Evolutionary conservation across 768 basidiomycete species (phyloP).

Genomic region (Lactarius trivialis): DNA sequence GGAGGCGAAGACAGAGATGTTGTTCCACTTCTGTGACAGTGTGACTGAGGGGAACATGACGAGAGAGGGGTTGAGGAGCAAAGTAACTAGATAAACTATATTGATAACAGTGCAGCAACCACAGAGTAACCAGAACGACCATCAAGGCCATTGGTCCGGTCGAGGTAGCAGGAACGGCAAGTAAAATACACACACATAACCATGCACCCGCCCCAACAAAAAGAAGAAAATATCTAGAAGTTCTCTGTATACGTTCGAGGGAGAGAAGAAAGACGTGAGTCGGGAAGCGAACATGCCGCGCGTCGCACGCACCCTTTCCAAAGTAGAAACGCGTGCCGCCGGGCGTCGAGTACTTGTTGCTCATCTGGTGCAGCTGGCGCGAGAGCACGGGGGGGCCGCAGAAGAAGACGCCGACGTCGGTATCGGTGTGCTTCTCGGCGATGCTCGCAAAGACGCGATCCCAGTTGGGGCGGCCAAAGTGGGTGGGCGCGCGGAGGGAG

Average conservation of each 20-base stretch:
- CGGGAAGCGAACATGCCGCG: background rate
- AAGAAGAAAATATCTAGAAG: background rate
- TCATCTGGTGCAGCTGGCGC: slow-evolving; percentile 64
- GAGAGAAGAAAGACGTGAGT: background rate
- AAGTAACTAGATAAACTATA: background rate
- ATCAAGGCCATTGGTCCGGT: background rate
- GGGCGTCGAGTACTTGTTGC: slow-evolving; percentile 78
- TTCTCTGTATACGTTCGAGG: slow-evolving; percentile 7
- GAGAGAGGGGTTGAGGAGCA: too few species aligned
- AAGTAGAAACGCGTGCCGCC: slow-evolving; percentile 83
- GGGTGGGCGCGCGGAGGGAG: slow-evolving; percentile 81
- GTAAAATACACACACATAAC: background rate
- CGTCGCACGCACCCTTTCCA: slow-evolving; percentile 57
- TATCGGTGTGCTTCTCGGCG: slow-evolving; percentile 75
- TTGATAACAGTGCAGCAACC: background rate
- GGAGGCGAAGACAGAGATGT: too few species aligned
- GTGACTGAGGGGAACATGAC: too few species aligned
- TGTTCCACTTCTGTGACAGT: too few species aligned
- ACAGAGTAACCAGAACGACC: background rate
- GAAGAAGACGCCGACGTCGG: slow-evolving; percentile 92
- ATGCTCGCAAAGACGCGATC: slow-evolving; percentile 68
- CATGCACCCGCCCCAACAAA: background rate
- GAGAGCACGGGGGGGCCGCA: slow-evolving; percentile 77
- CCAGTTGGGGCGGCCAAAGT: slow-evolving; percentile 89
- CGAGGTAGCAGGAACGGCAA: background rate